Percentiles rank a stretch among this genome's conserved stretches.
These are phyloP conservation scores for Yarrowia sp. DNA, from an alignment of 805 yeast species.

Conservation along the genomic window DNA sequence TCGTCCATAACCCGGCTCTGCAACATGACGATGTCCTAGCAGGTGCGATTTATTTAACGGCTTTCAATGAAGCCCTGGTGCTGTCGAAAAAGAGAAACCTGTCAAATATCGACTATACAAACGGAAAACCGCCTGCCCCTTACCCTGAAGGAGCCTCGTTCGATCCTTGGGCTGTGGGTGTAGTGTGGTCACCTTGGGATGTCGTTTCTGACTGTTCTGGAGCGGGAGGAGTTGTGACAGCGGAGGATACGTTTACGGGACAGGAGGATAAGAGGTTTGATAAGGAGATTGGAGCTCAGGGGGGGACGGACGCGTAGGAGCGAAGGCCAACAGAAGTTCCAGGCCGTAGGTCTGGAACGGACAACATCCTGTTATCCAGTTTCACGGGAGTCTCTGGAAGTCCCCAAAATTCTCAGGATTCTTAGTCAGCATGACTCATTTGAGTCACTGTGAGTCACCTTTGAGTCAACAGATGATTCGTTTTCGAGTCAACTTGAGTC, in stretches of 20 bases:
- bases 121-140: neutral
- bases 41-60: neutral
- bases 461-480: too few species aligned
- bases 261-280: slow-evolving; percentile 4
- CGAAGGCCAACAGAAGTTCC: neutral
- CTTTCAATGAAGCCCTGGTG: slow-evolving; percentile 22
- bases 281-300: neutral
- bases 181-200: slow-evolving; percentile 15
- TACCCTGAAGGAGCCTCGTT: slow-evolving; percentile 18
- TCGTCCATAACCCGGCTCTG: slow-evolving; percentile 4
- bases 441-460: too few species aligned
- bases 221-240: slow-evolving; percentile 19
- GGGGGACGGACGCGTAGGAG: slow-evolving; percentile 1
- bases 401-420: too few species aligned
- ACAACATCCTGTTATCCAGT: neutral
- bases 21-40: slow-evolving; percentile 25
- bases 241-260: slow-evolving; percentile 10
- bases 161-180: slow-evolving; percentile 25
- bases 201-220: slow-evolving; percentile 23
- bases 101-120: slow-evolving; percentile 6
- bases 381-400: too few species aligned
- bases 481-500: too few species aligned
- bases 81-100: slow-evolving; percentile 8
- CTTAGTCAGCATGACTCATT: too few species aligned
- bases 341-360: too few species aligned